phyloP scores from a whole-genome alignment of 1,284 basidiomycete genomes.

The Ceratobasidium papillatum region DNA sequence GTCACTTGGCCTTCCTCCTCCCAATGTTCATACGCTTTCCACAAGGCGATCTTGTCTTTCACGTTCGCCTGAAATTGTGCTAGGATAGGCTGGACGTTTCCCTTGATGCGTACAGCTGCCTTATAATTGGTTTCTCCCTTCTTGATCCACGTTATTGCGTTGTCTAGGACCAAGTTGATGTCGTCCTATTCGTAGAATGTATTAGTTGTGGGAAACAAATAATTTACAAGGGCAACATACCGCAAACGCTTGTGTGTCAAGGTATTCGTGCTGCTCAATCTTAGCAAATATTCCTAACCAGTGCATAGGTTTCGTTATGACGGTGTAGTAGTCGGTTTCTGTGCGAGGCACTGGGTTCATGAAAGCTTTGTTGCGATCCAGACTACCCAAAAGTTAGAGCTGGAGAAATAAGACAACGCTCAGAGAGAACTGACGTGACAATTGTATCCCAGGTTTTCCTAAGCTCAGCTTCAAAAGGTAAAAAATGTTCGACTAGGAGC shows the following conservation, averaged over 20 bases:
- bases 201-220: neutral
- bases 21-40: neutral
- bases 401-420: constrained; percentile 22
- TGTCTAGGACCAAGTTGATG: constrained; percentile 81
- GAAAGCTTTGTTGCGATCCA: constrained; percentile 80
- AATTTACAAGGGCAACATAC: constrained; percentile 54
- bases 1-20: constrained; percentile 3
- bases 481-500: constrained; percentile 70
- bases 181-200: constrained; percentile 67
- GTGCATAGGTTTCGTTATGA: constrained; percentile 89
- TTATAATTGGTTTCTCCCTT: constrained; percentile 77
- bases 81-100: constrained; percentile 66
- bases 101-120: constrained; percentile 74
- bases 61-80: constrained; percentile 60
- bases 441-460: constrained; percentile 76
- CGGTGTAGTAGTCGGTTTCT: constrained; percentile 90
- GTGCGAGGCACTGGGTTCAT: constrained; percentile 79
- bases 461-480: constrained; percentile 70
- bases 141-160: constrained; percentile 90
- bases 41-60: constrained; percentile 3
- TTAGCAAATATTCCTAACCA: constrained; percentile 85
- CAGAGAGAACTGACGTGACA: constrained; percentile 62
- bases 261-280: constrained; percentile 81
- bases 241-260: constrained; percentile 77
- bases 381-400: constrained; percentile 55